A percentile compares a stretch with the other conserved stretches of the same genome.
These are phyloP conservation scores for Claviceps pazoutovae DNA, from an alignment of 2,329 filamentous ascomycete species.

Conservation along the genomic window DNA sequence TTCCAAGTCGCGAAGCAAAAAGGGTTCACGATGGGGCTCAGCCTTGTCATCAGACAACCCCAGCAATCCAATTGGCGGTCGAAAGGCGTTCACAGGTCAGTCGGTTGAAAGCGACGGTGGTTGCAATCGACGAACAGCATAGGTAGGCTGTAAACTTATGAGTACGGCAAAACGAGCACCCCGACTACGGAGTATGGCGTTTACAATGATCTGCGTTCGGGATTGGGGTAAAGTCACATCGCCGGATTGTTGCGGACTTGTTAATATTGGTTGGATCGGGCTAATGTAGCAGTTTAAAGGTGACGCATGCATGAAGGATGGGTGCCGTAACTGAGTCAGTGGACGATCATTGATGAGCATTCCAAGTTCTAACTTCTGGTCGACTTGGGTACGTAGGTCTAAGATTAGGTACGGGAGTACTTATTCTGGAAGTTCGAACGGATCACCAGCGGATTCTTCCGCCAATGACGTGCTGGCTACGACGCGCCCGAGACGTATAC, in stretches of 20 bases:
- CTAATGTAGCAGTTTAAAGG: not conserved
- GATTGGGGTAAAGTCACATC: not conserved
- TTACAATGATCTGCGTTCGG: not conserved
- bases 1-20: not conserved
- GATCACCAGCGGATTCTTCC: not conserved
- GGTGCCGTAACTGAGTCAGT: conserved; percentile 1
- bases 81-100: no score
- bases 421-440: no score
- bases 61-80: not conserved
- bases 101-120: no score
- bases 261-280: not conserved
- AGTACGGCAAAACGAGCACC: not conserved
- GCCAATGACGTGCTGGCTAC: not conserved
- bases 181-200: not conserved
- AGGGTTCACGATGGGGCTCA: not conserved
- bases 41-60: not conserved
- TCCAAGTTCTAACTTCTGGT: no score
- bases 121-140: no score
- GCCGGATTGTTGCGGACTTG: not conserved
- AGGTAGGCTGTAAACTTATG: no score
- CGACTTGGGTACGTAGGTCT: no score
- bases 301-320: not conserved
- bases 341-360: not conserved
- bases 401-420: no score
- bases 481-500: not conserved